phyloP scores from a whole-genome alignment of 805 yeast genomes.

The Candida stauntonica region DNA sequence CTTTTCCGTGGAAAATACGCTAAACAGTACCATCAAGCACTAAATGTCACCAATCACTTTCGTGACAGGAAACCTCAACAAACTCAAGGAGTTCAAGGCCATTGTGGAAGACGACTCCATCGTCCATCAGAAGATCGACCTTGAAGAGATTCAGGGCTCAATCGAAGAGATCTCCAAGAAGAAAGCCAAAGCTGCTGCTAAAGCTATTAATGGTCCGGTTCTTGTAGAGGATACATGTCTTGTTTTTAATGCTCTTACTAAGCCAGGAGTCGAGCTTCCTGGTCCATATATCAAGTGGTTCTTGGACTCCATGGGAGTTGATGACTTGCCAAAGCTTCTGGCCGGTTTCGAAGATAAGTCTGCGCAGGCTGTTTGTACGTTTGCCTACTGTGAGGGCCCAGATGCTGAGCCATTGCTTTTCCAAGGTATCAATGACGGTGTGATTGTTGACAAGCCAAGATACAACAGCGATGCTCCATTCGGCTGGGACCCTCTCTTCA shows the following conservation, averaged over 20 bases:
- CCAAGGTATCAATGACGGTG: slow-evolving; percentile 81
- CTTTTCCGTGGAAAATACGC: neutral
- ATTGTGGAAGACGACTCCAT: slow-evolving; percentile 55
- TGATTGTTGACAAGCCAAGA: slow-evolving; percentile 52
- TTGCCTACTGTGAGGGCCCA: slow-evolving; percentile 85
- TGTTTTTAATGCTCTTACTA: slow-evolving; percentile 73
- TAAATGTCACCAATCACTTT: slow-evolving; percentile 45
- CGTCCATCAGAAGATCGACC: slow-evolving; percentile 64
- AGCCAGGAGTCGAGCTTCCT: slow-evolving; percentile 54
- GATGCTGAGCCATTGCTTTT: slow-evolving; percentile 69
- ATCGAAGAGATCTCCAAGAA: slow-evolving; percentile 75
- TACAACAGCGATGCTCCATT: slow-evolving; percentile 72
- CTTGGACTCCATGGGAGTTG: slow-evolving; percentile 65
- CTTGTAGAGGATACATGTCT: slow-evolving; percentile 94
- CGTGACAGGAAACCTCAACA: slow-evolving; percentile 87
- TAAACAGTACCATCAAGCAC: neutral
- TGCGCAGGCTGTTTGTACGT: slow-evolving; percentile 88
- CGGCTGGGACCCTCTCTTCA: slow-evolving; percentile 93
- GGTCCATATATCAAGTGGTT: slow-evolving; percentile 98
- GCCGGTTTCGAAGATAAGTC: slow-evolving; percentile 76
- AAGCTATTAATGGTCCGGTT: slow-evolving; percentile 66
- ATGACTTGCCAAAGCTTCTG: slow-evolving; percentile 73
- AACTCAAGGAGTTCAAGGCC: slow-evolving; percentile 77
- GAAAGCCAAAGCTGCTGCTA: slow-evolving; percentile 74
- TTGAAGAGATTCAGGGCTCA: slow-evolving; percentile 89